Conservation (phyloP, 2,329 filamentous ascomycete genomes). For the Periconia macrospinosa region DNA sequence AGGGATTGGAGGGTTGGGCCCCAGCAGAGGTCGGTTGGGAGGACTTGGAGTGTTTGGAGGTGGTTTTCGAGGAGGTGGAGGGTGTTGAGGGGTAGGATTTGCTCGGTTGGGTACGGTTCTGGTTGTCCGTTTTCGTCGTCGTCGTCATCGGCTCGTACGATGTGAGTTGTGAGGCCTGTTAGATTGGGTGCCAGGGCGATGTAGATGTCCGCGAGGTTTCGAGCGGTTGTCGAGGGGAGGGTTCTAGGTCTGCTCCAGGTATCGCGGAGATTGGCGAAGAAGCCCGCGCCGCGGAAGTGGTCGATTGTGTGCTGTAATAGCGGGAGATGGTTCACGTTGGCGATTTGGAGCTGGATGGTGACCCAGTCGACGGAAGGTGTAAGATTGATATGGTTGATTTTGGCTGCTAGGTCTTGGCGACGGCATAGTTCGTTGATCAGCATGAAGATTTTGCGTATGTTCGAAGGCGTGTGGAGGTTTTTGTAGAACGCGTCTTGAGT, state of each 20-base stretch:
- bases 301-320: slow-evolving; percentile 2
- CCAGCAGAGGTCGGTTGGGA: slow-evolving; percentile 6
- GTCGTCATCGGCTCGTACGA: too few relatives aligned
- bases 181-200: slow-evolving; percentile 14
- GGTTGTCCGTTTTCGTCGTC: neutral
- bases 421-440: slow-evolving; percentile 11
- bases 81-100: neutral
- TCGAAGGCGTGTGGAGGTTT: slow-evolving; percentile 8
- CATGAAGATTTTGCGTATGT: slow-evolving; percentile 7
- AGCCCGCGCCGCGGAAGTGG: neutral
- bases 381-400: slow-evolving; percentile 14
- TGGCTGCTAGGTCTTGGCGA: slow-evolving; percentile 8
- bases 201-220: slow-evolving; percentile 15
- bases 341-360: neutral
- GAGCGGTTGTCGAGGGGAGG: slow-evolving; percentile 4
- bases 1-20: slow-evolving; percentile 7
- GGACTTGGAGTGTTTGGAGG: slow-evolving; percentile 1
- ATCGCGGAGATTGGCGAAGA: neutral
- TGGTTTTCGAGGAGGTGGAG: slow-evolving; percentile 5
- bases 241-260: neutral
- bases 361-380: neutral
- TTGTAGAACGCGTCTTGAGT: slow-evolving; percentile 17
- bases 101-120: too few relatives aligned
- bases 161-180: slow-evolving; percentile 11
- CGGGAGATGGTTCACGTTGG: slow-evolving; percentile 1